Evolutionary conservation across 2,329 filamentous ascomycete genomes (phyloP).

Genomic region (Fusarium goolgardi): DNA sequence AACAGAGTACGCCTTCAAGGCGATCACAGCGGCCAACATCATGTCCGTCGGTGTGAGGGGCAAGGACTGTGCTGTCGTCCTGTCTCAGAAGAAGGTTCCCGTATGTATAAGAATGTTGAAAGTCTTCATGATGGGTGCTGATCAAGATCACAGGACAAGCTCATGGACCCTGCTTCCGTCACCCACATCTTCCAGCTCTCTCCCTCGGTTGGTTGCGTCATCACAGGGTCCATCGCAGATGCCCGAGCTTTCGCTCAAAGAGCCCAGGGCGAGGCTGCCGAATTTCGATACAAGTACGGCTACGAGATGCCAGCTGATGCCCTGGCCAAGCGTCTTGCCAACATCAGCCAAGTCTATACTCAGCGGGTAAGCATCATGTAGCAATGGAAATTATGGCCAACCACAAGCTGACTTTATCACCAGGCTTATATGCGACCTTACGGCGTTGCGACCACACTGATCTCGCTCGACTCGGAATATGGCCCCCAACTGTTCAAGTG

Average conservation of each 20-base stretch:
- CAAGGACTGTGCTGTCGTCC: slow-evolving; percentile 95
- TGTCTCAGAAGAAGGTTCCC: slow-evolving; percentile 99
- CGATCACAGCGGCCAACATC: slow-evolving; percentile 98
- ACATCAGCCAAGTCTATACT: slow-evolving; percentile 99
- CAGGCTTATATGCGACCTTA: slow-evolving; percentile 97
- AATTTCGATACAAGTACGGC: slow-evolving; percentile 98
- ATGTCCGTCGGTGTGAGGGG: slow-evolving; percentile 96
- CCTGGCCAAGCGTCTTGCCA: slow-evolving; percentile 94
- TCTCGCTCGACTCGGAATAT: slow-evolving; percentile 91
- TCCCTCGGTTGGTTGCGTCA: slow-evolving; percentile 95
- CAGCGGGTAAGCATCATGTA: slow-evolving; percentile 75
- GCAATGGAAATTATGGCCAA: slow-evolving; percentile 18
- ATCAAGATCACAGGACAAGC: slow-evolving; percentile 79
- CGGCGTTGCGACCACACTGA: slow-evolving; percentile 93
- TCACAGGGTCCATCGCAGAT: slow-evolving; percentile 98
- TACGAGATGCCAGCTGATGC: slow-evolving; percentile 99
- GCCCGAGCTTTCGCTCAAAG: slow-evolving; percentile 92
- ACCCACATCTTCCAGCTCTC: slow-evolving; percentile 98
- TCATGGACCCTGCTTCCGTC: slow-evolving; percentile 96
- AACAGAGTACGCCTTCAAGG: slow-evolving; percentile 99
- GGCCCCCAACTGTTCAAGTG: slow-evolving; percentile 98
- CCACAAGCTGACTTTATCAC: slow-evolving; percentile 44
- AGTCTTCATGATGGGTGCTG: slow-evolving; percentile 27
- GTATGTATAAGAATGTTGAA: slow-evolving; percentile 62
- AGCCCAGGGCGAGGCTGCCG: slow-evolving; percentile 93